Base-by-base conservation (phyloP, 345 rosid genomes). In the Euclidium syriacum region DNA sequence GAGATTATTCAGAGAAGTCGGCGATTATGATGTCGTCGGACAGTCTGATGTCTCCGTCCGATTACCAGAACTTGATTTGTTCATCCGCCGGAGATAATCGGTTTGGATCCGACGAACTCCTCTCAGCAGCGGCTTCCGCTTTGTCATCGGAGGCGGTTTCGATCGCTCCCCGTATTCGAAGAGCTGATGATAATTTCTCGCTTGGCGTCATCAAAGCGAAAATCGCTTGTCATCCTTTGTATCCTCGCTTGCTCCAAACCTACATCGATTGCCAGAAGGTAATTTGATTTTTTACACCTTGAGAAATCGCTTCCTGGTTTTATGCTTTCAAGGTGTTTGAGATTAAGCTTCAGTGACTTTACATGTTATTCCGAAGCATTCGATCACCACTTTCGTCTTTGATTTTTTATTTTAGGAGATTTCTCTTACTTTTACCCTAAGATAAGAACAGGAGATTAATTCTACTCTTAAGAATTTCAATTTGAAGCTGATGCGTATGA, bases 181-280 rank as follows among this genome's bases (percentile, higher is more conserved):
- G 56, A 40, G 41, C 33, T 18, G 79, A 77, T 5, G 86, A 78
- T n/a, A 81, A 62, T 19, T 27, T 73, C 50, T 62, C 80, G 7
- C 10, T 41, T 3, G 41, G 64, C 18, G 23, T 75, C 23, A 71
- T 88, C 80, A 88, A 92, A 77, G 84, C 89, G 8, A 92, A 67
- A 66, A 92, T 92, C 70, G 89, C 85, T 54, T 78, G 74, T 27
- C 98, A 92, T 75, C 96, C 96, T 52, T 76, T 56, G 25, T 92
- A 88, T 68, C 95, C 95, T 65, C 90, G 92, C 47, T 76, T 92
- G 78, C 89, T 92, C 9, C 76, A 82, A 54, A 94, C 96, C 23
- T 92, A 86, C 68, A 79, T 88, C 49, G 94, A 92, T 62, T 92
- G 98, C 75, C 98, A 92, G 69, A 92, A 92, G 98, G 98, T 91